Conservation (phyloP, 208 protist species). For the Trypanosomatidae sp. region DNA sequence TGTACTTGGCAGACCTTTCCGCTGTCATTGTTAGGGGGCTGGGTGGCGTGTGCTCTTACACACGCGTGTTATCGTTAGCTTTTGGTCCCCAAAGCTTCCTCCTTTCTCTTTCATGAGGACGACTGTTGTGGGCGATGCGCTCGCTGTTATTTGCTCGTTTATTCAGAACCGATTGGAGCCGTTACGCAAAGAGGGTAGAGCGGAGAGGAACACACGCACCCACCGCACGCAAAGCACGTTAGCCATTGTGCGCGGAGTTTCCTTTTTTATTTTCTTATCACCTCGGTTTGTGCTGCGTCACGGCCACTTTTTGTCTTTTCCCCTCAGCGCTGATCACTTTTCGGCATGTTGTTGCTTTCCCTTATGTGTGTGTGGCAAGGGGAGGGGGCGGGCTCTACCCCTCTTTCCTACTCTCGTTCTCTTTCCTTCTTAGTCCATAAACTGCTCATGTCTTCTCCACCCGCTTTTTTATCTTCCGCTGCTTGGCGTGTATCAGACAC, state of each 20-base stretch:
- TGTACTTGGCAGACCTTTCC: not conserved
- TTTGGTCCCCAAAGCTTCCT: not conserved
- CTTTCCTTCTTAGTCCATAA: not conserved
- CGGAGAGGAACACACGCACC: too few relatives aligned
- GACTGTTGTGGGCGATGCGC: not conserved
- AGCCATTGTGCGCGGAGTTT: not conserved
- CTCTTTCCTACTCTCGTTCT: slow-evolving; percentile 8
- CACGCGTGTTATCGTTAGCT: not conserved
- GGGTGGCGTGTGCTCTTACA: not conserved
- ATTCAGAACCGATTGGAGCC: not conserved
- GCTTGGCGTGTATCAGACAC: not conserved
- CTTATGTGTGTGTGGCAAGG: not conserved
- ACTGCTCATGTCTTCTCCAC: not conserved
- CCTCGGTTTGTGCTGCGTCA: not conserved
- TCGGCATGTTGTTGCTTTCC: not conserved
- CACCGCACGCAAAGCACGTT: not conserved
- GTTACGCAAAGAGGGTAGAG: not conserved
- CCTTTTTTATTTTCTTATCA: not conserved
- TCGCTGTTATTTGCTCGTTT: not conserved
- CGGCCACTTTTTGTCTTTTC: not conserved
- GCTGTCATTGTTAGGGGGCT: not conserved
- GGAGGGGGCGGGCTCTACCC: not conserved
- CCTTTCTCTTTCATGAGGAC: not conserved
- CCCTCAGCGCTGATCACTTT: not conserved
- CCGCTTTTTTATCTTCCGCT: not conserved